A percentile compares a stretch with the other conserved stretches of the same genome.
These are phyloP conservation scores for Rhodotorula babjevae DNA, from an alignment of 768 basidiomycete species.

Conservation along the genomic window DNA sequence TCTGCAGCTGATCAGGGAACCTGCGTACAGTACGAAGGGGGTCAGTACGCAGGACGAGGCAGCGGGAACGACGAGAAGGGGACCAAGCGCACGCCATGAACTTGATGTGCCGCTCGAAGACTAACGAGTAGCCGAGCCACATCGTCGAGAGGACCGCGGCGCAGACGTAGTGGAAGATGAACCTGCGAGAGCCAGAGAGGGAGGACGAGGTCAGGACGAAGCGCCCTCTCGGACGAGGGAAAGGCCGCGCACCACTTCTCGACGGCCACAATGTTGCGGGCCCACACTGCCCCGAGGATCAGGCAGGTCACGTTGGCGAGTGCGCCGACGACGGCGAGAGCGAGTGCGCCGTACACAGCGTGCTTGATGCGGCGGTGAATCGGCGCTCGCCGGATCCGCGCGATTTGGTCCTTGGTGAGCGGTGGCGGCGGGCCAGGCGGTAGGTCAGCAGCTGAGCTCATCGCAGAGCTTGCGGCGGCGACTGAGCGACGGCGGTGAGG, in stretches of 20 bases:
- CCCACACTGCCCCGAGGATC: not conserved
- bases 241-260: conserved; percentile 2
- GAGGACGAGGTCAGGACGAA: not conserved
- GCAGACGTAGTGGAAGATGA: conserved; percentile 13
- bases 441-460: not conserved
- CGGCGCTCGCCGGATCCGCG: not conserved
- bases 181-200: not conserved
- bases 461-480: too few species aligned
- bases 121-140: conserved; percentile 5
- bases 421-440: not conserved
- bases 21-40: not conserved
- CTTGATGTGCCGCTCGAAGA: conserved; percentile 11
- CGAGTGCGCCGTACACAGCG: not conserved
- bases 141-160: not conserved
- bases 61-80: not conserved
- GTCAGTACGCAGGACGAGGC: not conserved
- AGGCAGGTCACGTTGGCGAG: not conserved
- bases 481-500: not conserved
- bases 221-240: too few species aligned
- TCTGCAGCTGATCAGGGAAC: conserved; percentile 8
- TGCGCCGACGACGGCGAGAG: not conserved
- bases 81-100: not conserved
- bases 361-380: conserved; percentile 7
- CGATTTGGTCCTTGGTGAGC: conserved; percentile 3
- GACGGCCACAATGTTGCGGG: not conserved